Conservation (phyloP, 2,329 filamentous ascomycete species). For the Fusarium citri region DNA sequence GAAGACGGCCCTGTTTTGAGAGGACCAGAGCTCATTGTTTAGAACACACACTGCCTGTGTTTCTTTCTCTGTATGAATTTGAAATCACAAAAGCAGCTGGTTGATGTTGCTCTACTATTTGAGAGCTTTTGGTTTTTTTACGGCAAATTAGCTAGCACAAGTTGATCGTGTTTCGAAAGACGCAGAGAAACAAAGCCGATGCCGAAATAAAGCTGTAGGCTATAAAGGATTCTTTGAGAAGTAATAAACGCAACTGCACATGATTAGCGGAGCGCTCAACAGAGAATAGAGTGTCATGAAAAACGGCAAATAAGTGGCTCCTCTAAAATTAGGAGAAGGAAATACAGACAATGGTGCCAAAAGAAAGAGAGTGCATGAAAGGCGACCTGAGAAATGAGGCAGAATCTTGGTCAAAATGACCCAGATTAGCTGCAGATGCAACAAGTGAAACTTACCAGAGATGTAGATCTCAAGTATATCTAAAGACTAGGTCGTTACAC, state of each 20-base stretch:
- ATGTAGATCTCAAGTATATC: slow-evolving; percentile 46
- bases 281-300: slow-evolving; percentile 24
- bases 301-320: slow-evolving; percentile 28
- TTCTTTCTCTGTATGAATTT: slow-evolving; percentile 30
- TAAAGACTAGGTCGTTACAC: slow-evolving; percentile 45
- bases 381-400: slow-evolving; percentile 17
- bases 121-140: neutral
- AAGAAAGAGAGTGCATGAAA: slow-evolving; percentile 7
- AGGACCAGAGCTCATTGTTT: slow-evolving; percentile 63
- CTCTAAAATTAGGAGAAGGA: slow-evolving; percentile 25
- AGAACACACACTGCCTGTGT: slow-evolving; percentile 14
- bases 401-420: slow-evolving; percentile 17
- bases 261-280: slow-evolving; percentile 31
- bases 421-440: slow-evolving; percentile 2
- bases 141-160: slow-evolving; percentile 9
- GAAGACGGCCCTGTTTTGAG: slow-evolving; percentile 62
- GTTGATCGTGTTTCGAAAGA: slow-evolving; percentile 8
- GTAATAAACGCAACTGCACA: slow-evolving; percentile 39
- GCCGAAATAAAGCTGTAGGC: slow-evolving; percentile 22
- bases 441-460: slow-evolving; percentile 39
- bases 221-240: slow-evolving; percentile 32
- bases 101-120: neutral
- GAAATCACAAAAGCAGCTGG: neutral
- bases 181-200: slow-evolving; percentile 10
- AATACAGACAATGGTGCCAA: slow-evolving; percentile 13